Conservation (phyloP, 225 moss, liverwort and hornwort species). For the Marchantia paleacea region DNA sequence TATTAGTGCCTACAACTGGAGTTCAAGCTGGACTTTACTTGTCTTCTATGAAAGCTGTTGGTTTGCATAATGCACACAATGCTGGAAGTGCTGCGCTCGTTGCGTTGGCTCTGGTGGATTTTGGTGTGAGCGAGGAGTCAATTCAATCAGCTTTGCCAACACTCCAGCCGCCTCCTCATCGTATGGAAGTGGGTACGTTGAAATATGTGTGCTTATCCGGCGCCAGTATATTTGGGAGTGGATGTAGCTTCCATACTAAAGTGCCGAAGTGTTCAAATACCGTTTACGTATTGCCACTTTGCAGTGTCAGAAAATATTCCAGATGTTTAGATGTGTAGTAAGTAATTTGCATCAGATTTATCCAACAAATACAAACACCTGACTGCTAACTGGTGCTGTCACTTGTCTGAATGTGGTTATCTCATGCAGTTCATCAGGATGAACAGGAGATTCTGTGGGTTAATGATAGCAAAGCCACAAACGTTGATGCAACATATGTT, state of each 20-base stretch:
- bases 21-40: slow-evolving; percentile 65
- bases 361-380: not conserved
- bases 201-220: not conserved
- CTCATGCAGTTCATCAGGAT: slow-evolving; percentile 64
- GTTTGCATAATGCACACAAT: slow-evolving; percentile 88
- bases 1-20: slow-evolving; percentile 81
- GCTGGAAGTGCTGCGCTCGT: slow-evolving; percentile 88
- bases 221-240: not conserved
- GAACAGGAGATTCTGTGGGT: slow-evolving; percentile 71
- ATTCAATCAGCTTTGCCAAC: slow-evolving; percentile 71
- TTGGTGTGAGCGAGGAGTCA: slow-evolving; percentile 65
- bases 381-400: not conserved
- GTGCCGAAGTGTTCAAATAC: not conserved
- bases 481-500: slow-evolving; percentile 76
- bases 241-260: not conserved
- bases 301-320: too few species aligned
- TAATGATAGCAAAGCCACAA: slow-evolving; percentile 98
- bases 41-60: slow-evolving; percentile 65
- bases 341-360: not conserved
- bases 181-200: slow-evolving; percentile 84
- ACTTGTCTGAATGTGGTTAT: not conserved
- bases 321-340: too few species aligned
- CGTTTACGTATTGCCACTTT: not conserved
- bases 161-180: slow-evolving; percentile 73
- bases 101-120: slow-evolving; percentile 68